Evolutionary conservation across 345 rosid species (phyloP).

Genomic region (Sapria himalayana): DNA sequence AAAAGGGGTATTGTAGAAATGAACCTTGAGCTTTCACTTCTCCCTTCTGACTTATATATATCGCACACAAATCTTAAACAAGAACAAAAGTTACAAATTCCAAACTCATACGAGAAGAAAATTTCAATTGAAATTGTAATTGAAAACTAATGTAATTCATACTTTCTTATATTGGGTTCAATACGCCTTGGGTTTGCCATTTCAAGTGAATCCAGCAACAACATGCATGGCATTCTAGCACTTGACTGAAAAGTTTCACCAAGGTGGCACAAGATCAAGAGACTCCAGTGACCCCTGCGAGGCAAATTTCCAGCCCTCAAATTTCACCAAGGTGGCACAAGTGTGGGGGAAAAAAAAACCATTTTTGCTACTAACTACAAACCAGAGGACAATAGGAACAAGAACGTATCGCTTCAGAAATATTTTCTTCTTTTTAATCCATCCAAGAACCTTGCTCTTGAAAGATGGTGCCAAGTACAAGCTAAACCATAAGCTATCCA

Average conservation of each 20-base stretch:
- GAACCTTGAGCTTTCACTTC: slow-evolving; percentile 18
- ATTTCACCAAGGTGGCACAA: not conserved
- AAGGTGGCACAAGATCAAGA: slow-evolving; percentile 53
- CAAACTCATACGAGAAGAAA: no score
- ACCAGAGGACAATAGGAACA: slow-evolving; percentile 59
- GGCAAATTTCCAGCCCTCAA: not conserved
- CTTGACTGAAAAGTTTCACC: slow-evolving; percentile 28
- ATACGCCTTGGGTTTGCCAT: slow-evolving; percentile 23
- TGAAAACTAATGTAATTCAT: slow-evolving; percentile 1
- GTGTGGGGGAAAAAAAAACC: no score
- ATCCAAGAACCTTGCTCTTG: slow-evolving; percentile 22
- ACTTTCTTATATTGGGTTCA: slow-evolving; percentile 51
- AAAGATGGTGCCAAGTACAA: slow-evolving; percentile 19
- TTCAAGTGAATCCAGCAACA: slow-evolving; percentile 49
- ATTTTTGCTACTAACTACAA: no score
- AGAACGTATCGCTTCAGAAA: slow-evolving; percentile 43
- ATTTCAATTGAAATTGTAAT: not conserved
- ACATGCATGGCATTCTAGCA: slow-evolving; percentile 27
- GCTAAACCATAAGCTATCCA: slow-evolving; percentile 38
- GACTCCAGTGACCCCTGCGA: slow-evolving; percentile 53
- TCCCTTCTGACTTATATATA: slow-evolving; percentile 26
- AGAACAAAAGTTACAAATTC: not conserved
- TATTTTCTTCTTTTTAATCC: slow-evolving; percentile 32
- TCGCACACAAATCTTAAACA: slow-evolving; percentile 42
- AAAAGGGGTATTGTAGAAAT: slow-evolving; percentile 27